Evolutionary conservation across 371 early-diverging fungal genomes (phyloP).

Genomic region (Syncephalis fuscata): DNA sequence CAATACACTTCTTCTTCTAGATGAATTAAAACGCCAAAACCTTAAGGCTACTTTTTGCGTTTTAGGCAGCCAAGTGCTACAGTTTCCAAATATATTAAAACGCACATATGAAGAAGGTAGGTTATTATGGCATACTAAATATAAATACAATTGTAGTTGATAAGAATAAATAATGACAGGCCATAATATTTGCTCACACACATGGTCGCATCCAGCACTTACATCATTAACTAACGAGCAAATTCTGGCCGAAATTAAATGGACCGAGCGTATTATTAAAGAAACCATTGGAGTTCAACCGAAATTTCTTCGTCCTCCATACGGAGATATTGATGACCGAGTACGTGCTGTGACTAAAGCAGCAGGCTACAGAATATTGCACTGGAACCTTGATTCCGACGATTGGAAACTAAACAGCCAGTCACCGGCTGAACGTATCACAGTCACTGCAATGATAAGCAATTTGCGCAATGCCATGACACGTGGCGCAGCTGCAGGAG

Average conservation of each 20-base stretch:
- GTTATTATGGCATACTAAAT: slow-evolving; percentile 1
- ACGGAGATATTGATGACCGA: slow-evolving; percentile 48
- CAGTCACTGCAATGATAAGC: slow-evolving; percentile 11
- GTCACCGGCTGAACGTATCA: slow-evolving; percentile 3
- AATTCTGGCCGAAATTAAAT: slow-evolving; percentile 53
- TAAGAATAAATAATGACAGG: slow-evolving; percentile 8
- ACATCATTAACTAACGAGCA: slow-evolving; percentile 40
- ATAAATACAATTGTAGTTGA: not conserved
- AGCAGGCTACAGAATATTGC: slow-evolving; percentile 27
- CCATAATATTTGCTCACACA: slow-evolving; percentile 21
- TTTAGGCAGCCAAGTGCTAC: slow-evolving; percentile 31
- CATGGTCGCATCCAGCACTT: slow-evolving; percentile 42
- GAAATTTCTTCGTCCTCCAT: slow-evolving; percentile 37
- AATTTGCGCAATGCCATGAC: slow-evolving; percentile 11
- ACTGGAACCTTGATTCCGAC: slow-evolving; percentile 20
- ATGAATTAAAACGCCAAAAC: slow-evolving; percentile 25
- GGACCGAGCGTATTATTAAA: slow-evolving; percentile 43
- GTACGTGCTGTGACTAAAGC: slow-evolving; percentile 35
- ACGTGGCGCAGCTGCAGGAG: slow-evolving; percentile 1
- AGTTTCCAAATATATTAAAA: slow-evolving; percentile 26
- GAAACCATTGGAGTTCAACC: slow-evolving; percentile 34
- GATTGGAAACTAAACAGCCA: slow-evolving; percentile 12
- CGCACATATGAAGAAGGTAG: slow-evolving; percentile 25
- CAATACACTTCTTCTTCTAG: slow-evolving; percentile 21
- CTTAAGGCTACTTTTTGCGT: slow-evolving; percentile 42